Percentiles rank a stretch among this genome's conserved stretches.
These are phyloP conservation scores for Xerocomus potaroensis DNA, from an alignment of 768 basidiomycete species.

Conservation along the genomic window DNA sequence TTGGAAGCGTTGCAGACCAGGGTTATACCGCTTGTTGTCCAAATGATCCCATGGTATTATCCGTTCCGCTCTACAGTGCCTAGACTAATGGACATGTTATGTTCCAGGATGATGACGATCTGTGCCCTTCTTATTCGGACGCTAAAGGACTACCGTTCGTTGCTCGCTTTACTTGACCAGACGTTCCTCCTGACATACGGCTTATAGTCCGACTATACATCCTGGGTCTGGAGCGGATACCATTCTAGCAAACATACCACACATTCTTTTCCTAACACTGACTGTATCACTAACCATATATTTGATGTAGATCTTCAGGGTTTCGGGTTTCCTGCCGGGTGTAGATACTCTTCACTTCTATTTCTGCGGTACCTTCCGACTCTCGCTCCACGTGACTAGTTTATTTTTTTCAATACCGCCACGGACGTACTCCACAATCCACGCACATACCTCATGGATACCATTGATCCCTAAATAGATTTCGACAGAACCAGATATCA, in stretches of 20 bases:
- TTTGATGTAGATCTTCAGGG: conserved; percentile 16
- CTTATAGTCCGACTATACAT: conserved; percentile 29
- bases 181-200: conserved; percentile 4
- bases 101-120: conserved; percentile 43
- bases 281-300: conserved; percentile 12
- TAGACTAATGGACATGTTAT: conserved; percentile 2
- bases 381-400: background rate
- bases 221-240: conserved; percentile 21
- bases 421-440: background rate
- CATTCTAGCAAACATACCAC: conserved; percentile 11
- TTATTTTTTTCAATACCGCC: background rate
- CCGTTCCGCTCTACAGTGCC: background rate
- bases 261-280: conserved; percentile 17
- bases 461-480: background rate
- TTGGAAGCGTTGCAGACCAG: conserved; percentile 62
- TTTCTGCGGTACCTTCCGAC: background rate
- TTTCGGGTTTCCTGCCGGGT: background rate
- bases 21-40: conserved; percentile 70
- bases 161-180: background rate
- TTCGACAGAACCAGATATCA: background rate
- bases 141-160: conserved; percentile 58
- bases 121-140: conserved; percentile 72
- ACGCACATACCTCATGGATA: background rate
- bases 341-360: background rate
- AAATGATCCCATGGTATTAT: conserved; percentile 54